Evolutionary conservation across 495 filamentous ascomycete species (phyloP), one percentile per base, ranked within the genome.

Genomic region (Saxophila tyrrhenica): DNA sequence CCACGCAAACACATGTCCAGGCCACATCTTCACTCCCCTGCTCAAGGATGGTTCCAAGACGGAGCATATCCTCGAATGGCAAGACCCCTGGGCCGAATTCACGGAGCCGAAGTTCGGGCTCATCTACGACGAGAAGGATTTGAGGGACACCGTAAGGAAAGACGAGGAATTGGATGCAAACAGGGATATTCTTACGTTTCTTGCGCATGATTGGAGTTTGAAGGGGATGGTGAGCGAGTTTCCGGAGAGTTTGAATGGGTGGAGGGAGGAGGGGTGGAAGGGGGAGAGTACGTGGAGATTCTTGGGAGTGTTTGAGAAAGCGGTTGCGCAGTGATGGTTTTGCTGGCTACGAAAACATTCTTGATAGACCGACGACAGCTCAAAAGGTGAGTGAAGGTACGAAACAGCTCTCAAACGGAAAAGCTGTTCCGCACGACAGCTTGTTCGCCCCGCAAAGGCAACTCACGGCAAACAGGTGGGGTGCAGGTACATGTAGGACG

Each of bases 141-240:
- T 52, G 48, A 23, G 39, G 19, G 57, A 39, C 17, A 50, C 57
- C 7, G 38, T 55, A 16, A 7, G 17, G 8, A 59, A 55, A 22
- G 19, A 32, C 11, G 54, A 54, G 35, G 49, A 56, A 22, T n/a
- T 61, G 5, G 58, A 57, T 44, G 39, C 19, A 11, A 19, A 52
- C 21, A 24, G 39, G 2, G 39, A 42, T 41, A 43, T 61, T 17
- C 41, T 61, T n/a, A 54, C 50, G 1, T 23, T 57, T 7, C 52
- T 61, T 44, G 58, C 54, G 11, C 58, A 61, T 23, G 57, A 60
- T 29, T 59, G 56, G 50, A 59, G 51, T 39, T 44, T 59, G 42
- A 54, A 54, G 32, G 56, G 51, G 7, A 46, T 59, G 0, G 32
- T 59, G 11, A 46, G 50, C 11, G 51, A 59, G 51, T 59, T 39